Evolutionary conservation across 768 basidiomycete genomes (phyloP), one percentile per base, ranked within the genome.

Genomic region (Xanthoconium purpureum): DNA sequence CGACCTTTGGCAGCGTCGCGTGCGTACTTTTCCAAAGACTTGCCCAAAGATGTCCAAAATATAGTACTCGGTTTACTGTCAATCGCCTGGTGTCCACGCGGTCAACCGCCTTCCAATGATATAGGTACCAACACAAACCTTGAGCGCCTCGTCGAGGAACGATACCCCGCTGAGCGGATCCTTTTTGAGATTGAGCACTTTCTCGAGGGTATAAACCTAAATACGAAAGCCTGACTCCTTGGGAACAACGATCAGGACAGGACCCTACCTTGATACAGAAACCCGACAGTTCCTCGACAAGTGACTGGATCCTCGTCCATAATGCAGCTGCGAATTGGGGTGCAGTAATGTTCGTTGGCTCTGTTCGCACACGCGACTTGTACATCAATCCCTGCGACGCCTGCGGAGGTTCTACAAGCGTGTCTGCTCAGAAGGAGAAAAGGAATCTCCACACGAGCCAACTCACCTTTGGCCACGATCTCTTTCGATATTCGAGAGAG

Each of bases 131-230:
- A 48, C 17, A 49, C 74, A 47, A 17, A 92, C 93, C 77, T 94
- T 91, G 89, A 98, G 89, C 0, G 89, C 92, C 68, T 95, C 94
- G 50, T 97, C 95, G 29, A 98, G 73, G 73, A 98, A 98, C 3
- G 88, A 61, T 0, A 80, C 74, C 56, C 91, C 88, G 0, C 90
- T 86, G 35, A 80, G 75, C 0, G 87, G 77, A 66, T 98, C 95
- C 69, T 83, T 88, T 77, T 98, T 98, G 65, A 96, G 71, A 64
- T 82, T 85, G 36, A 98, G 76, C 3, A 98, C 96, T 66, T 94
- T 97, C 73, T 98, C 96, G 6, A 99, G 81, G 2, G 89, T 89
- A 71, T 98, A 96, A 7, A 98, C 92, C 93, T 94, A 17, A 20
- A 44, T 3, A 6, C 30, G 61, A 29, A 39, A 11, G 12, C 14